phyloP scores from a whole-genome alignment of 805 yeast genomes.

The Wickerhamomyces canadensis region DNA sequence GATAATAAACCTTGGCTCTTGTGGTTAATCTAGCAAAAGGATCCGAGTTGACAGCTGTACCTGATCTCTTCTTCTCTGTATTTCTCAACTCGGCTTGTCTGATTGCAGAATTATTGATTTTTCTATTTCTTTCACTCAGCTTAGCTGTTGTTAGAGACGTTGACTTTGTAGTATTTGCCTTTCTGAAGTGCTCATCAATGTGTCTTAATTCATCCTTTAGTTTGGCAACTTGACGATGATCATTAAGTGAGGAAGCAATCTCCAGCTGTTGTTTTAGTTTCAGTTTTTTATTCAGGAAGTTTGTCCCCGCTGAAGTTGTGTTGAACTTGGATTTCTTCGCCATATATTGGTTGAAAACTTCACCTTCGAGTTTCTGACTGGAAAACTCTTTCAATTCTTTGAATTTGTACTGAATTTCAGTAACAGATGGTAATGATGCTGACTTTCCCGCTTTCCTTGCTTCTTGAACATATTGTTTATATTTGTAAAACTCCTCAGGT shows the following conservation, averaged over 20 bases:
- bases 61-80: constrained; percentile 45
- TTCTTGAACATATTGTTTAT: constrained; percentile 53
- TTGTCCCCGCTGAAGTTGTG: constrained; percentile 54
- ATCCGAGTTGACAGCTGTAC: constrained; percentile 46
- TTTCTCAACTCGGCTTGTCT: constrained; percentile 74
- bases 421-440: constrained; percentile 51
- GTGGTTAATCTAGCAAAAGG: constrained; percentile 91
- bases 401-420: constrained; percentile 59
- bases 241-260: constrained; percentile 54
- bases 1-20: constrained; percentile 75
- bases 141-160: constrained; percentile 23
- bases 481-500: constrained; percentile 67
- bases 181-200: constrained; percentile 35
- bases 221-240: constrained; percentile 38
- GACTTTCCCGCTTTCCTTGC: constrained; percentile 33
- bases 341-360: constrained; percentile 75
- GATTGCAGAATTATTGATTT: constrained; percentile 67
- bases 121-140: constrained; percentile 59
- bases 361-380: constrained; percentile 59
- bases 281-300: constrained; percentile 72
- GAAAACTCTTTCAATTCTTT: constrained; percentile 59
- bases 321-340: constrained; percentile 61
- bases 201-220: constrained; percentile 20
- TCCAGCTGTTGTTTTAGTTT: constrained; percentile 67
- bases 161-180: constrained; percentile 26